Evolutionary conservation across 768 basidiomycete genomes (phyloP).

Genomic region (Hygrocybe punicea): DNA sequence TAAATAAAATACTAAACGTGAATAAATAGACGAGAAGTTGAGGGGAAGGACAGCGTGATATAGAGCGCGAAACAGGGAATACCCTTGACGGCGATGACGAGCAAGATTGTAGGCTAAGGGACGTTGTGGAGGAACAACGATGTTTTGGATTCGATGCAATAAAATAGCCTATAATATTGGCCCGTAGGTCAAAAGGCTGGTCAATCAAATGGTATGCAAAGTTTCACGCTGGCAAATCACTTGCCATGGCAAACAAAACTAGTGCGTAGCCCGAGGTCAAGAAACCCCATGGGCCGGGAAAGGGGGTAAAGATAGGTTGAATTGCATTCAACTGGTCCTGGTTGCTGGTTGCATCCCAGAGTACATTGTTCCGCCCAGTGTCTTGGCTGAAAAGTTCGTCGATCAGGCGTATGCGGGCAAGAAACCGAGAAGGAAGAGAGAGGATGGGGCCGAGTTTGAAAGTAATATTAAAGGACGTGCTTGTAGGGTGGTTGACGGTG

Average conservation of each 20-base stretch:
- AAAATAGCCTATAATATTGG: slow-evolving; percentile 53
- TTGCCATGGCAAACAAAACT: slow-evolving; percentile 63
- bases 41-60: slow-evolving; percentile 55
- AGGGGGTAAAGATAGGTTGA: slow-evolving; percentile 14
- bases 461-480: slow-evolving; percentile 35
- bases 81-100: neutral
- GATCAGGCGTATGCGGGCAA: slow-evolving; percentile 39
- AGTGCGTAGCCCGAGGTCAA: slow-evolving; percentile 70
- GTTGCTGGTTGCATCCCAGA: slow-evolving; percentile 9
- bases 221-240: slow-evolving; percentile 13
- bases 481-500: neutral
- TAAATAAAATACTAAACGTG: slow-evolving; percentile 56
- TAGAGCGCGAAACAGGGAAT: slow-evolving; percentile 24
- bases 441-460: slow-evolving; percentile 48
- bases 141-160: slow-evolving; percentile 73
- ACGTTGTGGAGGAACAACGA: slow-evolving; percentile 63
- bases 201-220: neutral
- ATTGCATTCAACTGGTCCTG: slow-evolving; percentile 9
- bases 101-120: slow-evolving; percentile 3
- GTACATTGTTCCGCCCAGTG: slow-evolving; percentile 14
- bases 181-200: neutral
- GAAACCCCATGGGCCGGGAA: slow-evolving; percentile 69
- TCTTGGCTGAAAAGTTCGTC: slow-evolving; percentile 25
- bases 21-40: slow-evolving; percentile 56
- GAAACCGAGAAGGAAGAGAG: slow-evolving; percentile 39